These are phyloP conservation scores for Niveomyces coronatus DNA, from an alignment of 2,329 filamentous ascomycete species.

Conservation along the genomic window DNA sequence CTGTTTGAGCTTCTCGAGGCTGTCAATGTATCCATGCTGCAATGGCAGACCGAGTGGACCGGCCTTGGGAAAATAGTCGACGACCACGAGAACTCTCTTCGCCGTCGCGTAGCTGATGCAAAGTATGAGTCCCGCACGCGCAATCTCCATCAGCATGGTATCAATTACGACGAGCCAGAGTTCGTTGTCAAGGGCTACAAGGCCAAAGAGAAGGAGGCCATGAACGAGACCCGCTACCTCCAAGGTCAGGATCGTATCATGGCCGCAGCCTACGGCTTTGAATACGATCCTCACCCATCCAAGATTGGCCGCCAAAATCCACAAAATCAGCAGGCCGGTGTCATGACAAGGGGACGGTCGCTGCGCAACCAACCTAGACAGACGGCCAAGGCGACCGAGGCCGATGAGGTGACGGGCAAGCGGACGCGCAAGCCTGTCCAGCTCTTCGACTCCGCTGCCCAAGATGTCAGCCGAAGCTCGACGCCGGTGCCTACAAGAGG, in stretches of 20 bases:
- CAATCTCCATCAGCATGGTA: constrained; percentile 29
- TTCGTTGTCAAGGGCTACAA: constrained; percentile 45
- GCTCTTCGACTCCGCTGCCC: constrained; percentile 39
- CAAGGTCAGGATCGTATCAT: constrained; percentile 47
- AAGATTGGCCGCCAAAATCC: constrained; percentile 51
- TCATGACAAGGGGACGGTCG: constrained; percentile 40
- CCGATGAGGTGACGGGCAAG: constrained; percentile 41
- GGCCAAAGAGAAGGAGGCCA: constrained; percentile 32
- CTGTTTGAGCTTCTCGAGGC: constrained; percentile 35
- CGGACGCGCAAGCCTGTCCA: constrained; percentile 42
- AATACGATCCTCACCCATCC: constrained; percentile 47
- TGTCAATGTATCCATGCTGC: constrained; percentile 34
- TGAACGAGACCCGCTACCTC: constrained; percentile 34
- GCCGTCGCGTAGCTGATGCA: constrained; percentile 37
- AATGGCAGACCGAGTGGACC: constrained; percentile 46
- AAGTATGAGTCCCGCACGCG: constrained; percentile 35
- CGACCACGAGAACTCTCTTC: constrained; percentile 46
- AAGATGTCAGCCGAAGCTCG: constrained; percentile 40
- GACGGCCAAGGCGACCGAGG: constrained; percentile 49
- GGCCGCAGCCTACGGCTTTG: constrained; percentile 50
- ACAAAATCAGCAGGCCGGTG: constrained; percentile 38
- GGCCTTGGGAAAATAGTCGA: constrained; percentile 40
- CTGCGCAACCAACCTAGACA: constrained; percentile 47
- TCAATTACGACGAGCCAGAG: constrained; percentile 39
- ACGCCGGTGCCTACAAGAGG: constrained; percentile 33